phyloP scores from a whole-genome alignment of 257 asterid genomes.

The Capsicum pubescens region DNA sequence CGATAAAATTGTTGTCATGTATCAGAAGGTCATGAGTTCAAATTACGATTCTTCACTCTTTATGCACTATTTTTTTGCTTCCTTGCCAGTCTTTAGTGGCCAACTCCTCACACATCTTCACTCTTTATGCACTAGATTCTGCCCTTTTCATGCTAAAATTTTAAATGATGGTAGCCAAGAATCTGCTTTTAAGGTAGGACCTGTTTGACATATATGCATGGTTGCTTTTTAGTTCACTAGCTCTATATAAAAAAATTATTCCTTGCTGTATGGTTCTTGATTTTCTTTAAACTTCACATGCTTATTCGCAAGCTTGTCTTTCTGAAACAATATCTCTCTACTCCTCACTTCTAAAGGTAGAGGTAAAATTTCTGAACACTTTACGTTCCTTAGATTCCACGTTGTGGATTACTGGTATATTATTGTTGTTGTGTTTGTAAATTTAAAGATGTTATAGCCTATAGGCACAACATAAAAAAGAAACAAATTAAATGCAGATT shows the following conservation, averaged over 20 bases:
- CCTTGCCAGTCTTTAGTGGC: neutral
- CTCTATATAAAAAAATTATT: neutral
- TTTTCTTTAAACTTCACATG: neutral
- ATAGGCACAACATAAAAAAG: neutral
- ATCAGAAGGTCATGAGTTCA: too few relatives aligned
- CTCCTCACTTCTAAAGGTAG: too few relatives aligned
- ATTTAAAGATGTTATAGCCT: neutral
- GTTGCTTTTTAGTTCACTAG: neutral
- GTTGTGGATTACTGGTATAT: too few relatives aligned
- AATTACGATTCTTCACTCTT: too few relatives aligned
- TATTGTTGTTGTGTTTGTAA: neutral
- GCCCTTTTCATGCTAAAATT: neutral
- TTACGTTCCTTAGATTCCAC: too few relatives aligned
- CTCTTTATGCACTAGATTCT: slow-evolving; percentile 10
- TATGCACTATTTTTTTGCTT: too few relatives aligned
- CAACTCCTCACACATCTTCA: neutral
- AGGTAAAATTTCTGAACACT: too few relatives aligned
- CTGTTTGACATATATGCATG: neutral
- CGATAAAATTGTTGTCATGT: too few relatives aligned
- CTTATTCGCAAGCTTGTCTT: neutral
- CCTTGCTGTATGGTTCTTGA: neutral
- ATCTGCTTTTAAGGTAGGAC: neutral
- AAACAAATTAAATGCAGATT: neutral
- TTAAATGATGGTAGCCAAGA: neutral
- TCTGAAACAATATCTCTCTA: too few relatives aligned